phyloP scores from a whole-genome alignment of 2,329 filamentous ascomycete species.

The Penicillium verrucosum region DNA sequence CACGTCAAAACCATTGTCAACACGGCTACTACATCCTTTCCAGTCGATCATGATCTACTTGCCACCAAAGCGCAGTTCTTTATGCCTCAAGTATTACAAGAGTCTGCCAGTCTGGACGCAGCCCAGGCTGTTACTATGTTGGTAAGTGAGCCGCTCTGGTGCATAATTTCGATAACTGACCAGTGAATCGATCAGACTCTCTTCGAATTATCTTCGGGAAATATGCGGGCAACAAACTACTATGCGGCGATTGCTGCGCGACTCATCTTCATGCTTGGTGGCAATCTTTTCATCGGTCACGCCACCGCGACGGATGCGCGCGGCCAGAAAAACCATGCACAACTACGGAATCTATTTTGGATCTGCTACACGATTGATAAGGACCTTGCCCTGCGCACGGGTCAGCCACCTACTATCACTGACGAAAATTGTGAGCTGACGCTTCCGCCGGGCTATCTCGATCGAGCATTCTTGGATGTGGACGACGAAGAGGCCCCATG shows the following conservation, averaged over 20 bases:
- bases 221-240: constrained; percentile 47
- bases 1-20: constrained; percentile 4
- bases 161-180: neutral
- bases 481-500: constrained; percentile 18
- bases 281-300: constrained; percentile 34
- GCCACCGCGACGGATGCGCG: constrained; percentile 8
- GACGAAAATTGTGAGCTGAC: constrained; percentile 55
- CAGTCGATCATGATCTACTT: constrained; percentile 43
- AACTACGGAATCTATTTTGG: constrained; percentile 52
- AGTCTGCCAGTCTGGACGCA: constrained; percentile 42
- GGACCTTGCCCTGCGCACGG: constrained; percentile 53
- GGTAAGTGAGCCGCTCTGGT: constrained; percentile 35
- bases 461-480: constrained; percentile 26
- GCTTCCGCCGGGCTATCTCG: constrained; percentile 44
- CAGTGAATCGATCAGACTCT: constrained; percentile 34
- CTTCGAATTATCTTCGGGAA: constrained; percentile 47
- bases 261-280: constrained; percentile 50
- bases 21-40: neutral
- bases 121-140: constrained; percentile 50
- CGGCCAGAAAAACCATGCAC: constrained; percentile 22
- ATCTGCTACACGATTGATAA: constrained; percentile 55
- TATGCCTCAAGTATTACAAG: constrained; percentile 44
- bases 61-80: constrained; percentile 44
- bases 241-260: constrained; percentile 48
- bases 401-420: constrained; percentile 51